Evolutionary conservation across 192 early-diverging fungal species (phyloP).

Genomic region (Diversispora epigaea): DNA sequence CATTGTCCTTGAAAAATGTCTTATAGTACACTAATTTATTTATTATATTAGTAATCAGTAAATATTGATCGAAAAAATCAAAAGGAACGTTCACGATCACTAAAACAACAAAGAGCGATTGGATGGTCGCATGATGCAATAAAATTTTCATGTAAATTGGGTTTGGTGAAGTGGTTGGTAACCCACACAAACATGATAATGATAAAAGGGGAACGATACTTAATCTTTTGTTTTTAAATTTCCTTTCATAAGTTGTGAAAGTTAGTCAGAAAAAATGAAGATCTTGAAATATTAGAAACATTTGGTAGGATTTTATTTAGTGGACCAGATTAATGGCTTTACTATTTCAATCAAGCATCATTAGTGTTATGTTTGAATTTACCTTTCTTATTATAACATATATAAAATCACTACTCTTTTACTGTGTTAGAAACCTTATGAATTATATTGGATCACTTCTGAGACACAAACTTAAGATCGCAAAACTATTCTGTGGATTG

Average conservation of each 20-base stretch:
- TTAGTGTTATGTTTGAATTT: conserved; percentile 1
- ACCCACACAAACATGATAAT: not conserved
- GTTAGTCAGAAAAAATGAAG: not conserved
- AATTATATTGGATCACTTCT: no score
- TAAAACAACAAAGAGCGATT: not conserved
- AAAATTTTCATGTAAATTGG: not conserved
- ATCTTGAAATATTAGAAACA: not conserved
- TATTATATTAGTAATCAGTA: not conserved
- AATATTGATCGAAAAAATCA: conserved; percentile 14
- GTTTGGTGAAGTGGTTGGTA: not conserved
- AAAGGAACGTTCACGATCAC: not conserved
- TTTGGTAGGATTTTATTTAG: conserved; percentile 13
- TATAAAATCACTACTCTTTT: no score
- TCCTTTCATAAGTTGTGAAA: not conserved
- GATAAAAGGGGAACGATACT: not conserved
- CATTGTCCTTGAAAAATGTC: not conserved
- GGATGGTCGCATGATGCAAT: conserved; percentile 3
- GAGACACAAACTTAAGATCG: no score
- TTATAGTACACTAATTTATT: not conserved
- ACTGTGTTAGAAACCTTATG: no score
- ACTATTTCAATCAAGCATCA: conserved; percentile 10
- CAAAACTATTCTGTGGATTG: no score
- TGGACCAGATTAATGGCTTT: conserved; percentile 18
- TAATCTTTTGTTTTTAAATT: not conserved
- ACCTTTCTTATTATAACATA: no score